Evolutionary conservation across 306 rosid species (phyloP), one percentile per base, ranked within the genome.

Genomic region (Quercus rubra): DNA sequence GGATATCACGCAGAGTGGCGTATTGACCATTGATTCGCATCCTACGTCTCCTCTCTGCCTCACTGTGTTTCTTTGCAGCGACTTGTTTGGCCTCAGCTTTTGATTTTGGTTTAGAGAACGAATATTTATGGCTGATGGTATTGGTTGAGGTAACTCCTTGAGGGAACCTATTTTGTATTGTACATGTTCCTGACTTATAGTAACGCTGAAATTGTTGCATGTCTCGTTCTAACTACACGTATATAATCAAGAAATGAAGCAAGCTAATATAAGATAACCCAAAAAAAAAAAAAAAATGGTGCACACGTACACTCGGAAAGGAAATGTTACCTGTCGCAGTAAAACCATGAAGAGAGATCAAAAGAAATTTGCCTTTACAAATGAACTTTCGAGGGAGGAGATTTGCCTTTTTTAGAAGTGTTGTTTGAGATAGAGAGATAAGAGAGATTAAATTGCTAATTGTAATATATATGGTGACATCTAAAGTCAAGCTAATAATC

Each of bases 11-110:
- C 49, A 91, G 96, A 51, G 85, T 81, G 71, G 83, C 83, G 71
- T 89, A 91, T 87, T 93, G 94, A 64, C 77, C 76, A 79, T 89
- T 91, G 90, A 93, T 93, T 81, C 94, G 67, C 87, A 52, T 74
- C 79, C 97, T 85, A n/a, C 93, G 83, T n/a, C 84, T 93, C 83
- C 61, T 90, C 80, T 93, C 96, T 30, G 96, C 90, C 81, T 89
- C 87, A 23, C 94, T 86, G 80, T 91, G 97, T 76, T 86, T 93
- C 87, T 82, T 83, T 64, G 96, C 94, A 0, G 86, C 90, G 7
- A 79, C 31, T 57, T 77, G 20, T 79, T 84, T 89, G 77, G 72
- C 56, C 75, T 91, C 92, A 25, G 67, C 85, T 76, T 81, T 88
- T 52, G 92, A 82, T 78, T 80, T 87, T 82, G 84, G 84, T 74